phyloP scores from a whole-genome alignment of 192 early-diverging fungal species.

The Coemansia sp. region DNA sequence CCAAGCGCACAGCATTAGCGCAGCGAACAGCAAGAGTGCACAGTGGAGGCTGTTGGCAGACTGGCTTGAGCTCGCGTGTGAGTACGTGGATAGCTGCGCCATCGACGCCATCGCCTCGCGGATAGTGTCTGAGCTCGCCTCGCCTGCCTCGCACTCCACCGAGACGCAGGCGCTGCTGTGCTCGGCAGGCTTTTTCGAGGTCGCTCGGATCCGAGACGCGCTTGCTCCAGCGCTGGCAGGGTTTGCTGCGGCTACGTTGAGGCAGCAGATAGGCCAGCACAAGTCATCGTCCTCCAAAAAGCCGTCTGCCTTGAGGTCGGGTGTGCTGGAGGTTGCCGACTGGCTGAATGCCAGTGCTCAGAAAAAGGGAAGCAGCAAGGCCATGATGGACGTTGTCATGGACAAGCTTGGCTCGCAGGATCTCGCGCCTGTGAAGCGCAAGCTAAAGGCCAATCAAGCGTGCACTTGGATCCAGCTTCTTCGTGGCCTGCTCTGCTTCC shows the following conservation, averaged over 20 bases:
- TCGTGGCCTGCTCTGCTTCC: constrained; percentile 22
- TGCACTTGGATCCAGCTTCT: constrained; percentile 22
- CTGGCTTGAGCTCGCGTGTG: constrained; percentile 42
- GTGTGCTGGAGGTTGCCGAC: background rate
- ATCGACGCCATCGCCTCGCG: constrained; percentile 17
- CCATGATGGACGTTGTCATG: background rate
- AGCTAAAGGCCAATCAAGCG: constrained; percentile 4
- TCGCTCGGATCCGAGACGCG: constrained; percentile 13
- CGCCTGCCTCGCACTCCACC: background rate
- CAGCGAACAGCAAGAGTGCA: constrained; percentile 16
- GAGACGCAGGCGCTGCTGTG: constrained; percentile 14
- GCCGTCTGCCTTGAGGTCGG: background rate
- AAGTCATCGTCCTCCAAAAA: background rate
- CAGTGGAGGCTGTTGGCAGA: constrained; percentile 39
- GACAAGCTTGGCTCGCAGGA: background rate
- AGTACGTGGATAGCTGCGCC: constrained; percentile 16
- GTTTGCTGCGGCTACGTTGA: constrained; percentile 6
- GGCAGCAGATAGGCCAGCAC: background rate
- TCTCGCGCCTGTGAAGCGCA: background rate
- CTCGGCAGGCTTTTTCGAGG: constrained; percentile 37
- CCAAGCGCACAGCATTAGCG: constrained; percentile 30
- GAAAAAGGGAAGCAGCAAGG: background rate
- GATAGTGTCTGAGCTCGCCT: constrained; percentile 15
- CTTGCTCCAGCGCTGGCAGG: constrained; percentile 15
- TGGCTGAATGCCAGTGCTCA: background rate